Base-by-base conservation (phyloP, 1,284 basidiomycete species). In the Austroboletus novae-zelandiae region DNA sequence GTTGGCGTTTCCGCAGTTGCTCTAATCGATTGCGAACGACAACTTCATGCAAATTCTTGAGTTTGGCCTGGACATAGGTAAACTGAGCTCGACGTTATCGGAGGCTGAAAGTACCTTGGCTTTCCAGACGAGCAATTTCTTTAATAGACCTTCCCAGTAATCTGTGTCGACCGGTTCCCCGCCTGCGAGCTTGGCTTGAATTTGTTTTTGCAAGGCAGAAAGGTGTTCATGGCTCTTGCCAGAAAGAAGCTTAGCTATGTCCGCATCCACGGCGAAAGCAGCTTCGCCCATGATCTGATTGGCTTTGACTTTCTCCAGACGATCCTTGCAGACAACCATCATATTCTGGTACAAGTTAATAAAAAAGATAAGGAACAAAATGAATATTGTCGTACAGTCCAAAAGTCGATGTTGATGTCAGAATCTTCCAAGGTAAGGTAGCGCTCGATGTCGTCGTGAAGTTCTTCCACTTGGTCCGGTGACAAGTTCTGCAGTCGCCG, bases 81-180 rank as follows among this genome's bases (percentile, higher is more conserved):
- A 65, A 53, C 27, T 9, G 32, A 40, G 36, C 15, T 17, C 15
- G 11, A 45, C 15, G 30, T 34, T 17, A 32, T 48, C 45, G 29
- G 14, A 15, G 32, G 45, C 30, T 10, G 18, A 41, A 37, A 31
- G 37, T 60, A 91, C 92, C 74, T 97, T 97, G n/a, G 97, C 91
- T 70, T 98, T 98, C 88, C 93, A 97, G 1, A 99, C 95, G n/a
- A 97, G 76, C 37, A 99, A 74, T 66, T 92, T 94, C 68, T 92
- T 91, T 52, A 99, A 71, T 7, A 99, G 74, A 35, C 85, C 78
- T 70, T 98, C 96, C 97, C 97, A 99, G 67, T 99, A 99, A 68
- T 99, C 97, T 13, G 87, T 89, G 69, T 99, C 97, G 36, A 99
- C 82, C 1, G 95, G 94, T 69, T 98, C 94, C 30, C 93, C 92